Evolutionary conservation across 768 basidiomycete species (phyloP).

Genomic region (Auricularia sp.): DNA sequence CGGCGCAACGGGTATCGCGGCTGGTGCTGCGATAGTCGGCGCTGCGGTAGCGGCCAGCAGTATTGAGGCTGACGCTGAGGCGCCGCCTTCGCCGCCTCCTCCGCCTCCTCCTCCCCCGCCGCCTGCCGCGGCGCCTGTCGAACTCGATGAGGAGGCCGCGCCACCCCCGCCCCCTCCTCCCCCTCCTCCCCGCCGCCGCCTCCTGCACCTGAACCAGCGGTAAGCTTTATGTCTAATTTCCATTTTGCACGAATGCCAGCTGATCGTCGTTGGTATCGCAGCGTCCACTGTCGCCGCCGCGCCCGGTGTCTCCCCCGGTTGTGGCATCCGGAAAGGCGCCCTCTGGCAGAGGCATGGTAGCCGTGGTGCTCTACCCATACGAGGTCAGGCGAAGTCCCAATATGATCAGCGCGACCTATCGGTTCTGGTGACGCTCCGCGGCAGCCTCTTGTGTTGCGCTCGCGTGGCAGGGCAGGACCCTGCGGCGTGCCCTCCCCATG

Average conservation of each 20-base stretch:
- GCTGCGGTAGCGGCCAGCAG: constrained; percentile 14
- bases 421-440: not conserved
- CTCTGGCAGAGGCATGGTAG: constrained; percentile 43
- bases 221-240: too few species aligned
- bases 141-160: constrained; percentile 26
- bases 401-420: not conserved
- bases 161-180: constrained; percentile 33
- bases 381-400: constrained; percentile 32
- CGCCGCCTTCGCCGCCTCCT: constrained; percentile 23
- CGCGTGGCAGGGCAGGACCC: too few species aligned
- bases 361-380: constrained; percentile 74
- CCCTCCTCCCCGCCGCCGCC: constrained; percentile 17
- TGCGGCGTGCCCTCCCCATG: not conserved
- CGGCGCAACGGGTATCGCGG: constrained; percentile 37
- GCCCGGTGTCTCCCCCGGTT: constrained; percentile 22
- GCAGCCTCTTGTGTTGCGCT: not conserved
- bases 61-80: constrained; percentile 15
- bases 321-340: constrained; percentile 16
- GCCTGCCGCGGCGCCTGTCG: constrained; percentile 15
- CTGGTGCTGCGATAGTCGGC: constrained; percentile 19
- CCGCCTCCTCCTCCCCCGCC: constrained; percentile 12
- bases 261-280: too few species aligned
- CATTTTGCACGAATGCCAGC: too few species aligned
- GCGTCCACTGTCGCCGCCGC: constrained; percentile 16
- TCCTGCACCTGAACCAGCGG: constrained; percentile 3